Base-by-base conservation (phyloP, 2,329 filamentous ascomycete species). In the Tolypocladium endophyticum region DNA sequence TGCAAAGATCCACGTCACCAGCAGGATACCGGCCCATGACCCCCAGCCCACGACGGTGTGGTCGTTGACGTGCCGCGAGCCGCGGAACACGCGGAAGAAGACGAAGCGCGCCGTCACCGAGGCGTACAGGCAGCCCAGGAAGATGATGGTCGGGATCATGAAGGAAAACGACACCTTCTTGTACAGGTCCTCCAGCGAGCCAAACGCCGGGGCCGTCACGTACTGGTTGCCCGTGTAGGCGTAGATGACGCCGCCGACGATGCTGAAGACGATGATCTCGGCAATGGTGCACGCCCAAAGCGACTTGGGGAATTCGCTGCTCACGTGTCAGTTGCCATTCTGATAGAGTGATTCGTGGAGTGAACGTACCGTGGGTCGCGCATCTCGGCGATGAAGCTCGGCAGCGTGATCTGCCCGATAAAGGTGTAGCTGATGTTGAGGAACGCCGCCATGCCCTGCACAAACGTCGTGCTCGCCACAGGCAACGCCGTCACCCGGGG, bases 351-450 rank as follows among this genome's bases (percentile, higher is more conserved):
- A 11, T 9, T 30, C 11, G 23, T 11, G 9, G 8, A n/a, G 47
- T 2, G 3, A 11, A 47, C 73, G 56, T 68, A 77, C 76, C 74
- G 71, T 1, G 84, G 83, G 35, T 86, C 80, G 60, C 78, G 89
- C 92, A 97, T 97, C 74, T 97, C 92, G 4, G 92, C 92, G 64
- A 97, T 97, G 77, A 97, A 97, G 66, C 89, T 93, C 0, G 92
- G 92, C 18, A 97, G 81, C 0, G 92, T 96, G 67, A 96, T 96
- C 71, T 97, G 92, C 0, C 92, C 92, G 65, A 97, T 96, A 70
- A 97, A 96, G 0, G 92, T 96, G 72, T 96, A 97, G 74, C 87
- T 90, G 70, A 97, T 97, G 74, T 97, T 97, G 72, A 97, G 81
- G 74, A 96, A 96, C 0, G 92, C 92, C 58, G 86, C 91, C 81